Percentiles rank a stretch among this genome's conserved stretches.
These are phyloP conservation scores for Rhodotorula sp. DNA, from an alignment of 1,284 basidiomycete species.

Conservation along the genomic window DNA sequence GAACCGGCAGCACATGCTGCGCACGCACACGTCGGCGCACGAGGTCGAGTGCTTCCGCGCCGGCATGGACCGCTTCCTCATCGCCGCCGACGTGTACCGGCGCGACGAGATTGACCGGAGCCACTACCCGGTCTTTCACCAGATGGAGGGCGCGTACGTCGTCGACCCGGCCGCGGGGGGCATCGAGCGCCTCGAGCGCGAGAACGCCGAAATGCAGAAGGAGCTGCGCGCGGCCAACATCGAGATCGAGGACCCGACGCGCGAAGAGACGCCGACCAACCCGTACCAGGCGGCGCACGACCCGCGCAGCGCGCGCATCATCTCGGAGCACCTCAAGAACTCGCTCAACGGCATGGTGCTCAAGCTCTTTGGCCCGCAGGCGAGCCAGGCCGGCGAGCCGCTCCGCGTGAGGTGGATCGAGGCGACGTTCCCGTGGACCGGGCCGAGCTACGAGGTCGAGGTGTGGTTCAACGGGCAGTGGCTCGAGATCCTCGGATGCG, in stretches of 20 bases:
- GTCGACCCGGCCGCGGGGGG: constrained; percentile 55
- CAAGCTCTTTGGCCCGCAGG: constrained; percentile 67
- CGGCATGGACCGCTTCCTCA: constrained; percentile 78
- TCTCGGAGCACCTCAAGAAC: constrained; percentile 84
- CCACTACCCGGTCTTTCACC: constrained; percentile 98
- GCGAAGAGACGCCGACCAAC: constrained; percentile 67
- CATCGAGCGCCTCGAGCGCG: constrained; percentile 45
- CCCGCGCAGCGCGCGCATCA: constrained; percentile 66
- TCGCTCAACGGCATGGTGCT: constrained; percentile 87
- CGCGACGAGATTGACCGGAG: constrained; percentile 97
- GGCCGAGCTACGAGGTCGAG: constrained; percentile 96
- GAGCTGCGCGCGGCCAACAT: constrained; percentile 70
- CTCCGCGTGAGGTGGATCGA: constrained; percentile 94
- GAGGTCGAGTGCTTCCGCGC: constrained; percentile 86
- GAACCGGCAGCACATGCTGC: constrained; percentile 84
- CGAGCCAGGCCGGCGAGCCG: constrained; percentile 55
- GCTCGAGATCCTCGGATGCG: constrained; percentile 94
- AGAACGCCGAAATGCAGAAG: constrained; percentile 62
- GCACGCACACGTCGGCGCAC: constrained; percentile 96
- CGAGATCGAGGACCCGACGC: constrained; percentile 80
- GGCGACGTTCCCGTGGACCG: constrained; percentile 96
- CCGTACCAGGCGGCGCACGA: constrained; percentile 79
- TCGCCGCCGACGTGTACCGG: constrained; percentile 97
- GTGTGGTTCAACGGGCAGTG: constrained; percentile 95
- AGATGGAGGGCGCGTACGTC: constrained; percentile 92